These are phyloP conservation scores for Dictyostelium purpureum DNA, from an alignment of 78 protist genomes.

Conservation along the genomic window DNA sequence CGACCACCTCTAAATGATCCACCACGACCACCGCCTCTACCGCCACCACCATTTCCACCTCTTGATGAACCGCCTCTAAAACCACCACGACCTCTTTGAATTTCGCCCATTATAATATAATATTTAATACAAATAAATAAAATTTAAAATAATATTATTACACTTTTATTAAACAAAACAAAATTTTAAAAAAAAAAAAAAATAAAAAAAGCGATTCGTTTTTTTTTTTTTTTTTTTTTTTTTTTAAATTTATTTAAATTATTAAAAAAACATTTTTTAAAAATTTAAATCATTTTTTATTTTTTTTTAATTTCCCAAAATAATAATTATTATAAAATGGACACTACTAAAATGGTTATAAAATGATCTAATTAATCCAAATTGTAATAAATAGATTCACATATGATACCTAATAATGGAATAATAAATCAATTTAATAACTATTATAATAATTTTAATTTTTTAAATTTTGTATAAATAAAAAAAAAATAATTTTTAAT, in stretches of 20 bases:
- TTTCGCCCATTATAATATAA: constrained; percentile 2
- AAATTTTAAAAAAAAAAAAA: neutral
- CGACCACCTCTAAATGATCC: constrained; percentile 8
- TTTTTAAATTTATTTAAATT: too few relatives aligned
- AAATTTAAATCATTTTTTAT: too few relatives aligned
- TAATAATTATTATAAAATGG: too few relatives aligned
- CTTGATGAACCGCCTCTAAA: neutral
- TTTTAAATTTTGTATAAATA: neutral
- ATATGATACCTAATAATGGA: too few relatives aligned
- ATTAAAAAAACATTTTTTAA: too few relatives aligned
- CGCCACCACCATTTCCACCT: neutral
- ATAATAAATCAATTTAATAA: too few relatives aligned
- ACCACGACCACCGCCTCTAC: constrained; percentile 27
- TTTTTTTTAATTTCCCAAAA: neutral
- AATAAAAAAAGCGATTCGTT: neutral
- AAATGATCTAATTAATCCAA: too few relatives aligned
- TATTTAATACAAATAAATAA: neutral
- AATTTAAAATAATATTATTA: too few relatives aligned
- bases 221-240: neutral
- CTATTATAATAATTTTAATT: neutral
- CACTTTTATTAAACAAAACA: too few relatives aligned
- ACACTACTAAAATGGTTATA: neutral
- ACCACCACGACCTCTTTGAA: constrained; percentile 30
- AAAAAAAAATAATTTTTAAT: neutral
- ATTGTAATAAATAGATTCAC: too few relatives aligned